These are phyloP conservation scores for Populus hybrid DNA, from an alignment of 441 rosid genomes.

Conservation along the genomic window DNA sequence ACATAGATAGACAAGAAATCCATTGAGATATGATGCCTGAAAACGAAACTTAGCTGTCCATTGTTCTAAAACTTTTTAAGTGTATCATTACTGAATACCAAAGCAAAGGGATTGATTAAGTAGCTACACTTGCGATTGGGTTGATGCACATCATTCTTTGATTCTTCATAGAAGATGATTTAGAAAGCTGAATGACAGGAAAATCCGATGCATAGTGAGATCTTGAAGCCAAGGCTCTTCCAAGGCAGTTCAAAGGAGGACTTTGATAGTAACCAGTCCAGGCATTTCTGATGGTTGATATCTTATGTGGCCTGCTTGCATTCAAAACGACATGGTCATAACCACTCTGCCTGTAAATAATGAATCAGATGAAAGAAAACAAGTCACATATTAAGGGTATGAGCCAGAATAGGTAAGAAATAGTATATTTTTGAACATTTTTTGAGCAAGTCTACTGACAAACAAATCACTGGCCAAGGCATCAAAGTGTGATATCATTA, in stretches of 20 bases:
- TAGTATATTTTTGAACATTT: neutral
- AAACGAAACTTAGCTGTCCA: neutral
- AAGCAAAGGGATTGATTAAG: neutral
- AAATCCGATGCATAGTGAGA: slow-evolving; percentile 43
- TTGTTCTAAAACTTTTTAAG: neutral
- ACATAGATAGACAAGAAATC: neutral
- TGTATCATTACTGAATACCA: neutral
- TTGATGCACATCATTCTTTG: slow-evolving; percentile 46
- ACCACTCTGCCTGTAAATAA: slow-evolving; percentile 31
- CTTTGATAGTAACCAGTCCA: slow-evolving; percentile 23
- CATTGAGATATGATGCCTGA: neutral
- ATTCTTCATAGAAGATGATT: slow-evolving; percentile 31
- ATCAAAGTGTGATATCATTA: neutral
- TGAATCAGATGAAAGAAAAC: neutral
- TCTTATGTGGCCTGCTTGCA: slow-evolving; percentile 25
- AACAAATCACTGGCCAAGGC: neutral
- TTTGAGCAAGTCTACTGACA: neutral
- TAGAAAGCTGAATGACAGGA: slow-evolving; percentile 34
- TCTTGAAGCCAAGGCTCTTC: slow-evolving; percentile 38
- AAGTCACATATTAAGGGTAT: neutral
- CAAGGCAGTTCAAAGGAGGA: slow-evolving; percentile 25
- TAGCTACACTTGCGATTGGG: slow-evolving; percentile 49
- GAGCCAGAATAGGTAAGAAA: neutral
- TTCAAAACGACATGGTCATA: slow-evolving; percentile 21
- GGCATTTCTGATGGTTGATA: slow-evolving; percentile 17